phyloP scores from a whole-genome alignment of 2,329 filamentous ascomycete species.

The Parafenestella ontariensis region DNA sequence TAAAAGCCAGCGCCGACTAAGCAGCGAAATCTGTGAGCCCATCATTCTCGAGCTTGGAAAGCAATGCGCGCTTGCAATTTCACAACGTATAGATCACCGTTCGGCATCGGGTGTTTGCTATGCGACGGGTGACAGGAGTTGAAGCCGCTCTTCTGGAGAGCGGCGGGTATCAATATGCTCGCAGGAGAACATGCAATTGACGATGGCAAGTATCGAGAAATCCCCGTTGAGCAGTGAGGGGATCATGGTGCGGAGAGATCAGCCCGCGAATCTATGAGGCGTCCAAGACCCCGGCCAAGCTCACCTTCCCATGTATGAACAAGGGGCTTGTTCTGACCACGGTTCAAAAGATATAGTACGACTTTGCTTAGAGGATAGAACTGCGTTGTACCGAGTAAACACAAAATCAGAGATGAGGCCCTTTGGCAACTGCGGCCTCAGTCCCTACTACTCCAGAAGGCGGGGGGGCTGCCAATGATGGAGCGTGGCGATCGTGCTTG shows the following conservation, averaged over 20 bases:
- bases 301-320: constrained; percentile 4
- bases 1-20: constrained; percentile 6
- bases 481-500: constrained; percentile 1
- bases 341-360: neutral
- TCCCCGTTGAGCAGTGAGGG: constrained; percentile 1
- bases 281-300: constrained; percentile 23
- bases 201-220: constrained; percentile 5
- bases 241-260: constrained; percentile 18
- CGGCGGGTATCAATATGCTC: constrained; percentile 15
- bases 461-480: neutral
- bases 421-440: neutral
- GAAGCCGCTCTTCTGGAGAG: constrained; percentile 18
- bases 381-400: neutral
- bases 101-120: neutral
- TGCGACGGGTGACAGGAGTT: neutral
- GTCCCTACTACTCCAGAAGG: neutral
- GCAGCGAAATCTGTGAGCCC: constrained; percentile 3
- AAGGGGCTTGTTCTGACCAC: neutral
- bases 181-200: constrained; percentile 8
- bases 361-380: no score
- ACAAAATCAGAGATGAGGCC: neutral
- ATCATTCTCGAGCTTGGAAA: neutral
- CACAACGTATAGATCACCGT: neutral
- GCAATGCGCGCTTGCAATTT: neutral
- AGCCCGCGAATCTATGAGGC: constrained; percentile 19